A percentile compares a stretch with the other conserved stretches of the same genome.
Evolutionary conservation across 2,329 filamentous ascomycete genomes (phyloP).

Genomic region (Trichoderma sp.): DNA sequence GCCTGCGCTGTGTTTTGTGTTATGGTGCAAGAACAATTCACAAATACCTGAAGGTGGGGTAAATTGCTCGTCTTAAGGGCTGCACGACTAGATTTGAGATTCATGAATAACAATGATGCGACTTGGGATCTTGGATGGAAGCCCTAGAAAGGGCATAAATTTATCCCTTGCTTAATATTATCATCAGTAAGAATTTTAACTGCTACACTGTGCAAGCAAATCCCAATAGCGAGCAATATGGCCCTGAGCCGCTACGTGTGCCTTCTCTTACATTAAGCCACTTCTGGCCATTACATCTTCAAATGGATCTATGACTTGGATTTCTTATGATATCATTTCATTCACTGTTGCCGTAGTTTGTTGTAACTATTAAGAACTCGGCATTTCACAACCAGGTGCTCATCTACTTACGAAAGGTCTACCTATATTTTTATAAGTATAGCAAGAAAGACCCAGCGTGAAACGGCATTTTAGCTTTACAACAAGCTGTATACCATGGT

Average conservation of each 20-base stretch:
- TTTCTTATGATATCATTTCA: neutral
- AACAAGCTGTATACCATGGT: neutral
- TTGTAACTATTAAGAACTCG: neutral
- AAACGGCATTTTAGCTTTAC: neutral
- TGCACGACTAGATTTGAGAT: neutral
- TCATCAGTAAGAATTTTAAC: neutral
- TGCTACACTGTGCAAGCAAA: neutral
- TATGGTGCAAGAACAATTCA: neutral
- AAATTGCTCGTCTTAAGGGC: neutral
- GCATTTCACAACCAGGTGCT: too few relatives aligned
- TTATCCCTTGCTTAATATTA: neutral
- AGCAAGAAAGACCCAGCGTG: neutral
- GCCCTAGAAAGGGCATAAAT: neutral
- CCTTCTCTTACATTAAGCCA: neutral
- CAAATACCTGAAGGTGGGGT: neutral
- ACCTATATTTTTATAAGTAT: too few relatives aligned
- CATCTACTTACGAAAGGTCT: too few relatives aligned
- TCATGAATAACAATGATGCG: neutral
- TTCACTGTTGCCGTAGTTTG: neutral
- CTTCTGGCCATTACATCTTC: neutral
- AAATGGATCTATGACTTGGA: neutral
- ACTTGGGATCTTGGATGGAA: too few relatives aligned
- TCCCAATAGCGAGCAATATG: neutral
- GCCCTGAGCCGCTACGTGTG: neutral
- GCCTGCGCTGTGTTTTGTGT: too few relatives aligned